These are phyloP conservation scores for Dichotomocladium elegans DNA, from an alignment of 371 early-diverging fungal species.

Conservation along the genomic window DNA sequence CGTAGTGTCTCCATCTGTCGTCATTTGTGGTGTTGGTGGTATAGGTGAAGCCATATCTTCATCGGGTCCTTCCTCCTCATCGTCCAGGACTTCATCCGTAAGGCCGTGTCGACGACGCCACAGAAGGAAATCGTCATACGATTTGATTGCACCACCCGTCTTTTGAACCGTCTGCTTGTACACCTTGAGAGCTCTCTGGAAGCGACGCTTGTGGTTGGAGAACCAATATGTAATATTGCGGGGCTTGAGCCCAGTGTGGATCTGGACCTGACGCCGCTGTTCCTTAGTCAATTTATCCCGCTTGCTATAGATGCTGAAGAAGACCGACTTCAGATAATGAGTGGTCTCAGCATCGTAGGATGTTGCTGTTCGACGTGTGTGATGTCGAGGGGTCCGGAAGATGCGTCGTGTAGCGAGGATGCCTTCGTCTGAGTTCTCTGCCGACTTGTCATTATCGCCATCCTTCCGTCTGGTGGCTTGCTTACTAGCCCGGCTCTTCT, in stretches of 20 bases:
- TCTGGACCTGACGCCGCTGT: conserved; percentile 26
- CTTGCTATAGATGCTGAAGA: conserved; percentile 35
- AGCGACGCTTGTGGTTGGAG: conserved; percentile 45
- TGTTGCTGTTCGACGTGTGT: conserved; percentile 33
- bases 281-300: conserved; percentile 42
- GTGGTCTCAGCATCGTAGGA: conserved; percentile 42
- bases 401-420: too few relatives aligned
- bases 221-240: conserved; percentile 52
- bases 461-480: too few relatives aligned
- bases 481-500: not conserved
- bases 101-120: conserved; percentile 27
- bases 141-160: conserved; percentile 21
- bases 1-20: not conserved
- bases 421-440: too few relatives aligned
- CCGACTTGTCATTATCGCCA: too few relatives aligned
- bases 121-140: conserved; percentile 35
- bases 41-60: not conserved
- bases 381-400: not conserved
- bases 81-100: conserved; percentile 20
- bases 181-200: conserved; percentile 19
- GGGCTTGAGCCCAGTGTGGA: conserved; percentile 34
- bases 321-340: conserved; percentile 34
- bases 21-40: not conserved
- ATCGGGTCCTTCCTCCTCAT: conserved; percentile 1
- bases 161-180: conserved; percentile 24